Evolutionary conservation across 306 rosid species (phyloP), one percentile per base, ranked within the genome.

Genomic region (Trichosanthes cucumerina): DNA sequence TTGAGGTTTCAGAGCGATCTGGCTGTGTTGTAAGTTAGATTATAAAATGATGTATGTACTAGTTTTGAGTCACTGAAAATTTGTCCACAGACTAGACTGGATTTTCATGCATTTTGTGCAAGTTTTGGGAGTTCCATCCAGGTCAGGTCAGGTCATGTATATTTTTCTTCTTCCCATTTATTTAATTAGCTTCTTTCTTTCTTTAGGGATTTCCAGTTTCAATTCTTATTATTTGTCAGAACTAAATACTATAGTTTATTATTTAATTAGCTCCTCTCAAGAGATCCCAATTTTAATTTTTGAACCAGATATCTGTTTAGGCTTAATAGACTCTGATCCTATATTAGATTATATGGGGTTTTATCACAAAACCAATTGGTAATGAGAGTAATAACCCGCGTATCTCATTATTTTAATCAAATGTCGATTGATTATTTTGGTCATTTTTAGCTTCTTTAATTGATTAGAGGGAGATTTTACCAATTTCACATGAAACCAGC

Each of bases 21-120:
- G 76, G 50, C 2, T 52, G 76, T 66, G 81, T 79, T 79, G 81
- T 66, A 66, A 79, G 66, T 66, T 66, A 66, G 63, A 64, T 75
- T 76, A 79, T 47, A 34, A 44, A 66, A 79, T 56, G 26, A 47
- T 63, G 68, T 78, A 4, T 77, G 80, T 50, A 50, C 58, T 77
- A 77, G 71, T 77, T 57, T 50, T 53, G 79, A 75, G 62, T 75
- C 79, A 7, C 13, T 15, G 75, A n/a, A 63, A 31, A 39, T 19
- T 68, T 68, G 52, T 68, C 28, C 74, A 63, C 44, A 64, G 74
- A 66, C 50, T 66, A 46, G 58, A 26, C 77, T 47, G 77, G 77
- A 72, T 44, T 72, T 72, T 72, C 77, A 72, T 72, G 77, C 75
- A 68, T 68, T 41, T 68, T 68, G 72, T 68, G 75, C 58, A 72